phyloP scores from a whole-genome alignment of 805 yeast species.

The Hanseniaspora nectarophila region DNA sequence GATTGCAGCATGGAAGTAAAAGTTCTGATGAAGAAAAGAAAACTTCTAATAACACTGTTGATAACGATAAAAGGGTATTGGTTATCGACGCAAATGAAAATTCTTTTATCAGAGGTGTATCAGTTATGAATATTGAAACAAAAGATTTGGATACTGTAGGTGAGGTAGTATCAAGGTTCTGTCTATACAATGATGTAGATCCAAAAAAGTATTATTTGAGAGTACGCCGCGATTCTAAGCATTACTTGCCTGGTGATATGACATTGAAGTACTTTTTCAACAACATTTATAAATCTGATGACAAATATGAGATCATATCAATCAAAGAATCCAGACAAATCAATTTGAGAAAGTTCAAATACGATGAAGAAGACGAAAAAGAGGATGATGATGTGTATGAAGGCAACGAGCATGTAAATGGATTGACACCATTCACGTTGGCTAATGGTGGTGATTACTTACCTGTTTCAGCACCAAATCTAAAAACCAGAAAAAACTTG shows the following conservation, averaged over 20 bases:
- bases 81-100: constrained; percentile 20
- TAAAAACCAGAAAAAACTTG: not conserved
- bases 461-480: constrained; percentile 5
- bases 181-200: constrained; percentile 28
- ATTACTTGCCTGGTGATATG: constrained; percentile 33
- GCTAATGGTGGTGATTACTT: constrained; percentile 22
- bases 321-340: constrained; percentile 33
- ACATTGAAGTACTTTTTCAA: constrained; percentile 16
- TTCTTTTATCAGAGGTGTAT: constrained; percentile 28
- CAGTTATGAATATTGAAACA: constrained; percentile 24
- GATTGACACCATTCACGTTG: constrained; percentile 27
- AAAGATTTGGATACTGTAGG: constrained; percentile 25
- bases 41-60: constrained; percentile 30
- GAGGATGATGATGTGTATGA: constrained; percentile 10
- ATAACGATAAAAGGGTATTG: constrained; percentile 15
- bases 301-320: constrained; percentile 33
- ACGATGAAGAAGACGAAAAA: constrained; percentile 22
- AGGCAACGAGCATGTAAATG: constrained; percentile 28
- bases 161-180: constrained; percentile 30
- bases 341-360: constrained; percentile 17
- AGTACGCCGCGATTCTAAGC: constrained; percentile 24
- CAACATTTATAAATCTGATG: constrained; percentile 31
- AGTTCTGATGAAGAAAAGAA: constrained; percentile 19
- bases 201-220: constrained; percentile 31
- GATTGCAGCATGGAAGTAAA: constrained; percentile 32